These are phyloP conservation scores for Mycosphaerella sp. DNA, from an alignment of 2,329 filamentous ascomycete species.

Conservation along the genomic window DNA sequence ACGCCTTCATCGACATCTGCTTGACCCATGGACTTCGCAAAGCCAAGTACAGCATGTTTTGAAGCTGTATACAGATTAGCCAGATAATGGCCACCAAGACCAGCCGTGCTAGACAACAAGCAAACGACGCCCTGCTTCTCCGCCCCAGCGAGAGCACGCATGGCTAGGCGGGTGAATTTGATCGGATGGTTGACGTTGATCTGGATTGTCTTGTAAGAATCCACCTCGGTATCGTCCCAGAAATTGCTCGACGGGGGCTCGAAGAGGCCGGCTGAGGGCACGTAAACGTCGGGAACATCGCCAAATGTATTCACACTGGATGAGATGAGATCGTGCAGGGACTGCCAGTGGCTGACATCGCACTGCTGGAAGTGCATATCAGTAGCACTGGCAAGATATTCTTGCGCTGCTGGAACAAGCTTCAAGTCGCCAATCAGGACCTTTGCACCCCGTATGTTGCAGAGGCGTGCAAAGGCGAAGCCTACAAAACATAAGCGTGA, in stretches of 20 bases:
- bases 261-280: slow-evolving; percentile 16
- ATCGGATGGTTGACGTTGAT: slow-evolving; percentile 22
- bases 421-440: slow-evolving; percentile 22
- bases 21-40: slow-evolving; percentile 40
- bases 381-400: background rate
- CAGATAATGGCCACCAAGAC: slow-evolving; percentile 20
- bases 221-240: slow-evolving; percentile 17
- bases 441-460: slow-evolving; percentile 17
- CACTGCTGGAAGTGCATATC: slow-evolving; percentile 14
- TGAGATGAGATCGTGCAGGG: slow-evolving; percentile 19
- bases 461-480: slow-evolving; percentile 17
- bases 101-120: slow-evolving; percentile 15
- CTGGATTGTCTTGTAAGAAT: slow-evolving; percentile 19
- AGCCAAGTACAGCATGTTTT: slow-evolving; percentile 40
- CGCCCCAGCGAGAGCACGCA: slow-evolving; percentile 21
- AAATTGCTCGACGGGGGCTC: slow-evolving; percentile 21
- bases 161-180: slow-evolving; percentile 20
- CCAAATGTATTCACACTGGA: slow-evolving; percentile 19
- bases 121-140: slow-evolving; percentile 20
- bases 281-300: slow-evolving; percentile 20
- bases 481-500: slow-evolving; percentile 4
- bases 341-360: slow-evolving; percentile 20
- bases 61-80: slow-evolving; percentile 31
- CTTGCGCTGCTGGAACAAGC: slow-evolving; percentile 18
- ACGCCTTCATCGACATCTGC: slow-evolving; percentile 40